Base-by-base conservation (phyloP, 441 rosid species). In the Croton setiger region DNA sequence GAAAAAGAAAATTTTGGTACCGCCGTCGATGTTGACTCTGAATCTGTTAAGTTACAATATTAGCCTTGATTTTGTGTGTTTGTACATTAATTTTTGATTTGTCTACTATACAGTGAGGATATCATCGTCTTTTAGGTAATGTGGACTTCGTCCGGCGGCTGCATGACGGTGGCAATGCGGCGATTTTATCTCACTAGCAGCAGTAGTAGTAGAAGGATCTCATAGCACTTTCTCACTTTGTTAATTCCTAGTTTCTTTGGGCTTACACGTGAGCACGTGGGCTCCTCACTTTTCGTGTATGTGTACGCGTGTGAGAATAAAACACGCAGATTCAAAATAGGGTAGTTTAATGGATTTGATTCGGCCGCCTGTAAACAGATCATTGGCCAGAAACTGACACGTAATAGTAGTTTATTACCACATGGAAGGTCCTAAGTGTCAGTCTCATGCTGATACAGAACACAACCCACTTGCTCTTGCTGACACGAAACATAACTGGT, bases 221-320 rank as follows among this genome's bases (percentile, higher is more conserved):
- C n/a, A n/a, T n/a, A n/a, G n/a, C n/a, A n/a, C 6, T n/a, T 51
- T 51, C 21, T 51, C 20, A n/a, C 41, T 51, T 17, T 7, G 23
- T n/a, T n/a, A n/a, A n/a, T 17, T 6, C 3, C 1, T 3, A 0
- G 11, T 53, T 21, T 20, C 20, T 20, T 2, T 53, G 31, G 14
- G 14, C 49, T 15, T 12, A 27, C 71, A 56, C 44, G 63, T 67
- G 71, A 67, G 53, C 71, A 67, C 63, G 63, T 56, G 63, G 63
- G 48, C 18, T 1, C 36, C 35, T 1, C 21, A 2, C 23, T n/a
- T 49, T 18, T 47, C 48, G 49, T 33, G 48, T 18, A 18, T 14
- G 15, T 61, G 56, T 52, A 52, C 18, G 18, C 3, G 2, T 11
- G 5, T 52, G 23, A 1, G 10, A 8, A 18, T 3, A 37, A 37